A percentile compares a stretch with the other conserved stretches of the same genome.
These are phyloP conservation scores for Lepidium aucheri DNA, from an alignment of 345 rosid genomes.

Conservation along the genomic window DNA sequence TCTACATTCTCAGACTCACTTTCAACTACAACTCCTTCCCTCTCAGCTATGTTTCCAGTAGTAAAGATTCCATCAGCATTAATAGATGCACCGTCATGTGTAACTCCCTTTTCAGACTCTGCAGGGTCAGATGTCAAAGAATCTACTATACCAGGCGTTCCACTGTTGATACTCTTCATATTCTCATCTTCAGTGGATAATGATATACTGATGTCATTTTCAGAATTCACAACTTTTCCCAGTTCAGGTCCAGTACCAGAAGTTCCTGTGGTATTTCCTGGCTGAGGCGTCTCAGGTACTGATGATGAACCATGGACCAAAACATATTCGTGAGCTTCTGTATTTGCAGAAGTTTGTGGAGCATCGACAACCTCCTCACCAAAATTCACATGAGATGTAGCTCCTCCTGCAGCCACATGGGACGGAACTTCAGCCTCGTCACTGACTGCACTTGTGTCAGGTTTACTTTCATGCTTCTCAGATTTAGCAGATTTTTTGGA, in stretches of 20 bases:
- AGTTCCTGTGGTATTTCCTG: constrained; percentile 3
- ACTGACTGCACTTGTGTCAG: constrained; percentile 29
- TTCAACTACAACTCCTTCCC: constrained; percentile 20
- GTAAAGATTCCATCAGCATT: constrained; percentile 5
- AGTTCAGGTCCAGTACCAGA: constrained; percentile 23
- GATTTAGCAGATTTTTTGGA: constrained; percentile 53
- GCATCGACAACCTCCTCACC: constrained; percentile 24
- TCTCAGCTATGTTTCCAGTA: constrained; percentile 23
- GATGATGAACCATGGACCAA: constrained; percentile 26
- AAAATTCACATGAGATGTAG: constrained; percentile 21
- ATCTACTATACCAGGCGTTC: constrained; percentile 2
- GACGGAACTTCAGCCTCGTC: constrained; percentile 17
- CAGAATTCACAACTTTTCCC: constrained; percentile 14
- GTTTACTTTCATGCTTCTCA: constrained; percentile 47
- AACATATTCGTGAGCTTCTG: constrained; percentile 28
- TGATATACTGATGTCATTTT: constrained; percentile 18
- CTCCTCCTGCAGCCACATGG: constrained; percentile 34
- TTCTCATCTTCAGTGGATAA: constrained; percentile 29
- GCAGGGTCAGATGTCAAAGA: constrained; percentile 16
- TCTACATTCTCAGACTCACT: constrained; percentile 22
- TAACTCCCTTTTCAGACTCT: constrained; percentile 31
- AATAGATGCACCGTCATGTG: constrained; percentile 18
- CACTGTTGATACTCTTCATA: constrained; percentile 13
- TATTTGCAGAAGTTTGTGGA: constrained; percentile 30
- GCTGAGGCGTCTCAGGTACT: constrained; percentile 22